Conservation (phyloP, 2,329 filamentous ascomycete genomes). For the Apiospora marii region DNA sequence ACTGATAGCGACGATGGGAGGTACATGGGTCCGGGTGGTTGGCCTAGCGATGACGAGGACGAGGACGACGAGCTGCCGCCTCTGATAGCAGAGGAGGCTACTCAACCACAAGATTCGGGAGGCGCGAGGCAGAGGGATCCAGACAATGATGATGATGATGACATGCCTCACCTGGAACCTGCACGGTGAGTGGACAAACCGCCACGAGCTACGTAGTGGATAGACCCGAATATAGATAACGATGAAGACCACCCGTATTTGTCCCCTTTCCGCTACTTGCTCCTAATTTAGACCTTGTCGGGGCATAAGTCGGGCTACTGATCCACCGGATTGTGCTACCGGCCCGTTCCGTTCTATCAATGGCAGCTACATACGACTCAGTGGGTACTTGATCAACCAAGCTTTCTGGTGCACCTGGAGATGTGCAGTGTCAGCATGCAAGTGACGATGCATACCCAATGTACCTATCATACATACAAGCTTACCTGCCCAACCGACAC, state of each 20-base stretch:
- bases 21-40: conserved; percentile 29
- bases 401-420: neutral
- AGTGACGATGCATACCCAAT: neutral
- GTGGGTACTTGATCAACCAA: neutral
- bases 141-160: conserved; percentile 27
- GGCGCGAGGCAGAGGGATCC: conserved; percentile 3
- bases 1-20: conserved; percentile 9
- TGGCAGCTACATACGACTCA: neutral
- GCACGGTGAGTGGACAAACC: neutral
- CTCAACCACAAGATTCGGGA: neutral
- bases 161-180: conserved; percentile 30
- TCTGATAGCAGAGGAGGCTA: neutral
- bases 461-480: neutral
- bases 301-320: neutral
- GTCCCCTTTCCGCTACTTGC: neutral
- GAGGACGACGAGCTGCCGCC: conserved; percentile 25
- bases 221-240: neutral
- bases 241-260: neutral
- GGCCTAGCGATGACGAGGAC: conserved; percentile 27
- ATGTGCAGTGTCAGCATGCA: neutral
- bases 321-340: conserved; percentile 10
- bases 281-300: conserved; percentile 6
- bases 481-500: neutral
- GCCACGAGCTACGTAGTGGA: neutral
- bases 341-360: conserved; percentile 1